These are phyloP conservation scores for maize (Zea mays) DNA, from an alignment of 176 grass and related monocot species.

Conservation along the genomic window DNA sequence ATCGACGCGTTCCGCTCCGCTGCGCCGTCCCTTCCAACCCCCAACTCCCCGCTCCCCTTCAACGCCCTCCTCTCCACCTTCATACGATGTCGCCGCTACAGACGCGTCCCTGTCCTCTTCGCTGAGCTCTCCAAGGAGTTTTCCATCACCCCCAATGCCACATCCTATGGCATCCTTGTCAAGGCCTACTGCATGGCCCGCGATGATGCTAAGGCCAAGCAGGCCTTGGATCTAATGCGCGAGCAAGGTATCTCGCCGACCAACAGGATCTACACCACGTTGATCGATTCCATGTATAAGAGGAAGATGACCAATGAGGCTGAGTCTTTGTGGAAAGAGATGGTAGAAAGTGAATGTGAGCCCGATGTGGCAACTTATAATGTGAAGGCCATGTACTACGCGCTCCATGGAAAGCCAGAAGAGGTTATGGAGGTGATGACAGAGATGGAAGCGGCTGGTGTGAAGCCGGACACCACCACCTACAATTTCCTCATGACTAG, in stretches of 20 bases:
- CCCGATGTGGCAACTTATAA: conserved; percentile 61
- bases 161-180: conserved; percentile 62
- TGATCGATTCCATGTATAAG: conserved; percentile 66
- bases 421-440: conserved; percentile 44
- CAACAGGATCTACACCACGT: conserved; percentile 49
- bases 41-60: conserved; percentile 51
- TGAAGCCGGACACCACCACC: conserved; percentile 58
- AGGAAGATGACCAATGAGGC: conserved; percentile 50
- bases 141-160: conserved; percentile 53
- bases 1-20: conserved; percentile 49
- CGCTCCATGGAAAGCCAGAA: conserved; percentile 41
- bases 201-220: conserved; percentile 48
- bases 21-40: conserved; percentile 24
- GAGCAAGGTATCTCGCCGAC: conserved; percentile 58
- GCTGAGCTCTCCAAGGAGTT: conserved; percentile 56
- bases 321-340: conserved; percentile 69
- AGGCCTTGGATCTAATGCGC: conserved; percentile 51
- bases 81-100: conserved; percentile 47
- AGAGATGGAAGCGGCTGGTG: conserved; percentile 58
- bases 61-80: conserved; percentile 74
- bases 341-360: conserved; percentile 49
- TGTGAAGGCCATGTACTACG: conserved; percentile 47
- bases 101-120: conserved; percentile 55
- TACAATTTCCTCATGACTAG: conserved; percentile 76
- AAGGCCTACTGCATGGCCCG: conserved; percentile 52